Conservation (phyloP, 1,284 basidiomycete species). For the Malassezia obtusa region DNA sequence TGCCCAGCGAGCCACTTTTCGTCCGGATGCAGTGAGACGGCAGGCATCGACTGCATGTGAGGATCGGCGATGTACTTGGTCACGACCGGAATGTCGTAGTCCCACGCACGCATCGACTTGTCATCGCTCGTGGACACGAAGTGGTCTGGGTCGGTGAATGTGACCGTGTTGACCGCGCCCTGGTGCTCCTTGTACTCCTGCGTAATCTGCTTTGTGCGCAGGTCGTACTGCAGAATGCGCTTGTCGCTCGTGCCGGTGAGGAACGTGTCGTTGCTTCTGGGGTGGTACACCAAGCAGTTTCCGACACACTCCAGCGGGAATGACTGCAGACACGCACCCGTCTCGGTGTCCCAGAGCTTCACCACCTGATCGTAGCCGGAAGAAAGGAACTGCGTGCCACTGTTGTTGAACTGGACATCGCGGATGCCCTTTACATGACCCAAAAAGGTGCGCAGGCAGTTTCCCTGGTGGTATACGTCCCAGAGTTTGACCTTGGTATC, state of each 20-base stretch:
- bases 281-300: constrained; percentile 87
- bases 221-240: constrained; percentile 98
- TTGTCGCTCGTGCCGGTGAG: constrained; percentile 98
- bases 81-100: constrained; percentile 81
- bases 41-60: constrained; percentile 99
- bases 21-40: constrained; percentile 84
- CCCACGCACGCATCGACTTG: constrained; percentile 96
- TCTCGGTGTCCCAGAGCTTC: constrained; percentile 99
- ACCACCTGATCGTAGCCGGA: constrained; percentile 91
- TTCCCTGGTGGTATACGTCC: constrained; percentile 95
- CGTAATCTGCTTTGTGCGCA: constrained; percentile 79
- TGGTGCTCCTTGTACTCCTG: constrained; percentile 99
- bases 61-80: constrained; percentile 99
- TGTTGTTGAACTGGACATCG: constrained; percentile 87
- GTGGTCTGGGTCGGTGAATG: constrained; percentile 90
- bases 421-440: constrained; percentile 94
- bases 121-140: constrained; percentile 98
- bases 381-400: constrained; percentile 78
- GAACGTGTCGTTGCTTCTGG: constrained; percentile 93
- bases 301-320: constrained; percentile 95
- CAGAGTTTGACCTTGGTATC: constrained; percentile 99
- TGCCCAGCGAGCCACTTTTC: constrained; percentile 95
- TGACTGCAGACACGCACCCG: constrained; percentile 83
- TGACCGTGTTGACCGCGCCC: constrained; percentile 95
- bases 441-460: constrained; percentile 91